Evolutionary conservation across 2,329 filamentous ascomycete species (phyloP), one percentile per base, ranked within the genome.

Genomic region (Zymoseptoria crescenta): DNA sequence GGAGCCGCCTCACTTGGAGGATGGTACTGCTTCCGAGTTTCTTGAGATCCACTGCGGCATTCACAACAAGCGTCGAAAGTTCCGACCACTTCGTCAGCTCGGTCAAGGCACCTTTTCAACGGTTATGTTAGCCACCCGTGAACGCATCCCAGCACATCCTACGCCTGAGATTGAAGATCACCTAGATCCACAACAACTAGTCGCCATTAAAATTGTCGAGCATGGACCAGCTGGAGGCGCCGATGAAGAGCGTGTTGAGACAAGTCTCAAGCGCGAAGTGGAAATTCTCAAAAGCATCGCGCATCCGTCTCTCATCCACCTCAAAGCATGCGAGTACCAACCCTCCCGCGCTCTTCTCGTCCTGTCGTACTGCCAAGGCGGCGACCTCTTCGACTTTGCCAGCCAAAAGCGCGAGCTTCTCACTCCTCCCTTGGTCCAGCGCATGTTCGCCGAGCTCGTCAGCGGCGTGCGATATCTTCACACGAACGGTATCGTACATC

Each of bases 41-140:
- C 71, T 79, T n/a, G 74, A 74, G 29, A 76, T 78, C 56, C 76
- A 78, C 52, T 75, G 75, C 52, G 76, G 76, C 53, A 70, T 91
- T 65, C 85, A 85, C 62, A 94, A 91, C 69, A 89, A 28, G 64
- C 91, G 92, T 72, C 80, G 84, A 20, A 84, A 87, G 58, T 99
- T 94, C 85, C 84, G 89, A 65, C 88, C 87, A 10, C 76, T 99
- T 48, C 87, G 89, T 59, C 78, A 87, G 64, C 81, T 99, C 5
- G 94, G 94, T 4, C 90, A 96, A 68, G 94, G 94, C 45, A 96
- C 94, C 0, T 99, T 99, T 73, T 96, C 92, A 72, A 89, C 89
- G 69, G 94, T 99, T 20, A 87, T 95, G 76, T 80, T 99, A 49
- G 94, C 92, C 4, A 96, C 92, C 9, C 91, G 88, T 68, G 85